Conservation (phyloP, 148 eudicot species). For the Fagopyrum homotropicum region DNA sequence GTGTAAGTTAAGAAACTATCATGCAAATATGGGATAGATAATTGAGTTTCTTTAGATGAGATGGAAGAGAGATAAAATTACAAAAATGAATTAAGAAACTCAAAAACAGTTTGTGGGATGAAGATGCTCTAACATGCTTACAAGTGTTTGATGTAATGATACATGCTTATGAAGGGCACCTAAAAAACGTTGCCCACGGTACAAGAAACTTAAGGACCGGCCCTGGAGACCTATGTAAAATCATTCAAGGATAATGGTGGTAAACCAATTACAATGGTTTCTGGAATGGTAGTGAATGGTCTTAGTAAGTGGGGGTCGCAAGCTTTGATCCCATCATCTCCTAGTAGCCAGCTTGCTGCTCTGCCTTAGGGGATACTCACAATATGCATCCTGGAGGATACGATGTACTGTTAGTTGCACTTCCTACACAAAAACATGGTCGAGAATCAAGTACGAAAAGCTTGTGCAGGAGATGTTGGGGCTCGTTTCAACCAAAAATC, state of each 20-base stretch:
- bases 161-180: no score
- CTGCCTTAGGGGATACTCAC: constrained; percentile 9
- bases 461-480: constrained; percentile 22
- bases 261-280: constrained; percentile 20
- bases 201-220: no score
- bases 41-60: no score
- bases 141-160: no score
- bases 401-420: constrained; percentile 35
- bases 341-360: constrained; percentile 13
- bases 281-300: constrained; percentile 25
- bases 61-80: no score
- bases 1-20: no score
- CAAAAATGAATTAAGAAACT: no score
- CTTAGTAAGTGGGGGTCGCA: constrained; percentile 18
- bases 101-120: no score
- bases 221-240: not conserved
- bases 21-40: no score
- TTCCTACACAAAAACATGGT: constrained; percentile 39
- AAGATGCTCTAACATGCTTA: no score
- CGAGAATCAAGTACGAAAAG: constrained; percentile 22
- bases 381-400: constrained; percentile 22
- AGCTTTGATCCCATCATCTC: constrained; percentile 34
- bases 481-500: constrained; percentile 25
- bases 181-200: no score
- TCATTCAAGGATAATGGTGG: constrained; percentile 16